Evolutionary conservation across 2,329 filamentous ascomycete species (phyloP).

Genomic region (Fusarium tuaranense): DNA sequence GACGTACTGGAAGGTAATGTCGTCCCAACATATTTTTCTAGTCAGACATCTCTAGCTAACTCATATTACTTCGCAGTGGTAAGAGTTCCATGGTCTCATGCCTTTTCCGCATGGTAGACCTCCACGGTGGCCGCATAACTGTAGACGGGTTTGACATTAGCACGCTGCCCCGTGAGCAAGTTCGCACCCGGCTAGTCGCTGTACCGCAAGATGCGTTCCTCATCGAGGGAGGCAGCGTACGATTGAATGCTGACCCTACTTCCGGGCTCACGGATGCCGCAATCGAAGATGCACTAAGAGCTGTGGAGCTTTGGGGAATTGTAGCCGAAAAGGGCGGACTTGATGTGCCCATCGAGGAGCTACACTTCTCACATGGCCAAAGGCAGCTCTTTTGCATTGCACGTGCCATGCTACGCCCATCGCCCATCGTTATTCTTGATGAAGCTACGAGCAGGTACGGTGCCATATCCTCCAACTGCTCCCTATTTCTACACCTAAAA

Average conservation of each 20-base stretch:
- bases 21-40: accelerated
- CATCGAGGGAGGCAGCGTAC: conserved; percentile 56
- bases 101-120: conserved; percentile 59
- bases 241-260: conserved; percentile 61
- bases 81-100: conserved; percentile 56
- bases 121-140: conserved; percentile 55
- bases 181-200: conserved; percentile 51
- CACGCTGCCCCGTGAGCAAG: conserved; percentile 38
- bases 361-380: conserved; percentile 59
- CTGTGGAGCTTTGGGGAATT: conserved; percentile 58
- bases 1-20: conserved; percentile 33
- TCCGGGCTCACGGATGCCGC: conserved; percentile 51
- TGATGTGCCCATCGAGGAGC: conserved; percentile 46
- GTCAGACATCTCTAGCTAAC: not conserved
- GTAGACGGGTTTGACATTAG: conserved; percentile 58
- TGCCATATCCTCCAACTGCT: not conserved
- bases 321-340: conserved; percentile 54
- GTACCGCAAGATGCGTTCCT: conserved; percentile 65
- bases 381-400: conserved; percentile 62
- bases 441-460: conserved; percentile 55
- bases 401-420: conserved; percentile 55
- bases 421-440: conserved; percentile 55
- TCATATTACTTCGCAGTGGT: conserved; percentile 47
- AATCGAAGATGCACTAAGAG: conserved; percentile 57
- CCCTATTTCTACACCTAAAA: not conserved